Conservation (phyloP, 2,329 filamentous ascomycete species). For the Ascochyta lentis region DNA sequence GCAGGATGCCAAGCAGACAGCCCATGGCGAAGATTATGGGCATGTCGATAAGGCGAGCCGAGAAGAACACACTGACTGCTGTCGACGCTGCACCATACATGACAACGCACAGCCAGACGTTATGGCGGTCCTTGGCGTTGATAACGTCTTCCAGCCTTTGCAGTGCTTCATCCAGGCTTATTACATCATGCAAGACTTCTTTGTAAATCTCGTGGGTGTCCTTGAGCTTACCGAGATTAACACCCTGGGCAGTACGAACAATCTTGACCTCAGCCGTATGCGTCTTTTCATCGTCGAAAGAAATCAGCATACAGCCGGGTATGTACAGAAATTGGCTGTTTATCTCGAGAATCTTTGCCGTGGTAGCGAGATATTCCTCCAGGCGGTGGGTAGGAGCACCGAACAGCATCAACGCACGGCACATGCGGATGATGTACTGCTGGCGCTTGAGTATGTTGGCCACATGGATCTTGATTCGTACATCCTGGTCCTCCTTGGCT, state of each 20-base stretch:
- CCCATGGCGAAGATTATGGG: slow-evolving; percentile 79
- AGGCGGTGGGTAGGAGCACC: slow-evolving; percentile 90
- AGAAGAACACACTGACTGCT: slow-evolving; percentile 78
- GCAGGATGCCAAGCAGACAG: slow-evolving; percentile 74
- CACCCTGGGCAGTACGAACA: slow-evolving; percentile 70
- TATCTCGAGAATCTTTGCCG: slow-evolving; percentile 81
- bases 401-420: slow-evolving; percentile 83
- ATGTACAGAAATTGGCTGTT: slow-evolving; percentile 89
- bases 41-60: slow-evolving; percentile 76
- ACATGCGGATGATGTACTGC: slow-evolving; percentile 84
- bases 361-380: slow-evolving; percentile 89
- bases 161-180: slow-evolving; percentile 73
- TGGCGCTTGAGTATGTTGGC: slow-evolving; percentile 77
- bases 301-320: slow-evolving; percentile 91
- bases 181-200: slow-evolving; percentile 75
- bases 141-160: slow-evolving; percentile 68
- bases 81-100: slow-evolving; percentile 78
- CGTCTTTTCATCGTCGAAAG: slow-evolving; percentile 74
- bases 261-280: slow-evolving; percentile 82
- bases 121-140: slow-evolving; percentile 61
- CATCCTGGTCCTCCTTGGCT: slow-evolving; percentile 55
- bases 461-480: slow-evolving; percentile 65
- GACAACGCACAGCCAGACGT: slow-evolving; percentile 59
- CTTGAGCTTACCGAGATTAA: slow-evolving; percentile 75
- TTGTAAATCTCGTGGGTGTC: slow-evolving; percentile 81